These are phyloP conservation scores for Ulota crispa DNA, from an alignment of 225 moss, liverwort and hornwort genomes.

Conservation along the genomic window DNA sequence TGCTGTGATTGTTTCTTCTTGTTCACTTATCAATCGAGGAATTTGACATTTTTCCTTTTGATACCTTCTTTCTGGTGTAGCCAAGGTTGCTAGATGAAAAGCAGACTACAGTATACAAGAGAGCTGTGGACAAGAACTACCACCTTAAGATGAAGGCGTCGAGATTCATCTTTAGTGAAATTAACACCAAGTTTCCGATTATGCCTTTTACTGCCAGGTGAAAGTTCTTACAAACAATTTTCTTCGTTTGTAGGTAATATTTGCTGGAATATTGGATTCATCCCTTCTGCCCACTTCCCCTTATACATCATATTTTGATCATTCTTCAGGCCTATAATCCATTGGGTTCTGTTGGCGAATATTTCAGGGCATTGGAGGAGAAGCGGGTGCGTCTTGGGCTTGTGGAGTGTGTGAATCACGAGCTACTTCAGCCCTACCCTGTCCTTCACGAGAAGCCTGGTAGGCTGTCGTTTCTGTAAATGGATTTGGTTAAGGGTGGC, in stretches of 20 bases:
- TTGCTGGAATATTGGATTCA: neutral
- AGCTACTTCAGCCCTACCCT: slow-evolving; percentile 90
- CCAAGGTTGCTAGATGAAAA: slow-evolving; percentile 87
- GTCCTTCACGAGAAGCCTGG: slow-evolving; percentile 99
- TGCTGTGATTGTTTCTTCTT: neutral
- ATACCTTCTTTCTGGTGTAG: slow-evolving; percentile 58
- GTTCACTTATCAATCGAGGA: neutral
- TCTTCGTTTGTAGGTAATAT: neutral
- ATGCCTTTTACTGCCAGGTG: slow-evolving; percentile 97
- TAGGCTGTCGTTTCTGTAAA: slow-evolving; percentile 17
- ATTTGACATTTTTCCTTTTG: neutral
- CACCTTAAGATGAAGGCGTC: slow-evolving; percentile 92
- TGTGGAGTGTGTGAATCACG: slow-evolving; percentile 98
- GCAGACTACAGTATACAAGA: slow-evolving; percentile 98
- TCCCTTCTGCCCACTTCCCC: neutral
- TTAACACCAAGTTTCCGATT: slow-evolving; percentile 88
- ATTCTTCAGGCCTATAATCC: neutral
- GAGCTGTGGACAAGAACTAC: slow-evolving; percentile 85
- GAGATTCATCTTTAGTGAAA: slow-evolving; percentile 97
- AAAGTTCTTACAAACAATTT: neutral
- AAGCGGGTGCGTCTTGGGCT: slow-evolving; percentile 97
- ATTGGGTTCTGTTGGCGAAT: neutral
- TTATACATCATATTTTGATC: neutral
- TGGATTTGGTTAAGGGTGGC: too few species aligned
- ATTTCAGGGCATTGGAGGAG: slow-evolving; percentile 83